phyloP scores from a whole-genome alignment of 768 basidiomycete species.

The Termitomyces sp. region DNA sequence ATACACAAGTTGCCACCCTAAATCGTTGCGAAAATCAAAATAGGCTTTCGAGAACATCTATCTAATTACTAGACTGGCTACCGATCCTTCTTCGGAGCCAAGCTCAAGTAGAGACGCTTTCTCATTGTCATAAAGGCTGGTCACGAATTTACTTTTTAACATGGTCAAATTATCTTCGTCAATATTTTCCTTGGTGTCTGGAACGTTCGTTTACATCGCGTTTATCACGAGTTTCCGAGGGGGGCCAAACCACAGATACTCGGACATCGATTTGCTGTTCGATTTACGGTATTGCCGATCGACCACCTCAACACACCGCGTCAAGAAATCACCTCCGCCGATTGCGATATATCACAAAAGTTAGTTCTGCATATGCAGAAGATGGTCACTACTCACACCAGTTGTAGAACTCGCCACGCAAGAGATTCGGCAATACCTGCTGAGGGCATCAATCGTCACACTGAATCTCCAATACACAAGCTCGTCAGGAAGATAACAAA shows the following conservation, averaged over 20 bases:
- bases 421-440: constrained; percentile 30
- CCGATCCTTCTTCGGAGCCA: no score
- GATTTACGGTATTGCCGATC: no score
- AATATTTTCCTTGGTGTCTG: background rate
- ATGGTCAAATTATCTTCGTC: background rate
- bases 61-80: no score
- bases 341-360: no score
- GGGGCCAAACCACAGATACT: no score
- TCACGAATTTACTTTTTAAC: no score
- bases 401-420: constrained; percentile 35
- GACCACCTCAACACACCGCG: no score
- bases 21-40: constrained; percentile 8
- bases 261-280: no score
- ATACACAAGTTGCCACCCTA: constrained; percentile 47
- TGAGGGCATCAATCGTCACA: constrained; percentile 23
- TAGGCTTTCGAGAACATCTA: background rate
- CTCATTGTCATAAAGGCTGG: no score
- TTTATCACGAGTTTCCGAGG: background rate
- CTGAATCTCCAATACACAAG: no score
- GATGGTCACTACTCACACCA: no score
- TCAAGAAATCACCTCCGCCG: constrained; percentile 27
- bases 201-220: background rate
- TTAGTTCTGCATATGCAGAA: background rate
- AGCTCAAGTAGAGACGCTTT: no score
- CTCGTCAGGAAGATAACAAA: constrained; percentile 13